These are phyloP conservation scores for Neurospora hispaniola DNA, from an alignment of 495 filamentous ascomycete genomes.

Conservation along the genomic window DNA sequence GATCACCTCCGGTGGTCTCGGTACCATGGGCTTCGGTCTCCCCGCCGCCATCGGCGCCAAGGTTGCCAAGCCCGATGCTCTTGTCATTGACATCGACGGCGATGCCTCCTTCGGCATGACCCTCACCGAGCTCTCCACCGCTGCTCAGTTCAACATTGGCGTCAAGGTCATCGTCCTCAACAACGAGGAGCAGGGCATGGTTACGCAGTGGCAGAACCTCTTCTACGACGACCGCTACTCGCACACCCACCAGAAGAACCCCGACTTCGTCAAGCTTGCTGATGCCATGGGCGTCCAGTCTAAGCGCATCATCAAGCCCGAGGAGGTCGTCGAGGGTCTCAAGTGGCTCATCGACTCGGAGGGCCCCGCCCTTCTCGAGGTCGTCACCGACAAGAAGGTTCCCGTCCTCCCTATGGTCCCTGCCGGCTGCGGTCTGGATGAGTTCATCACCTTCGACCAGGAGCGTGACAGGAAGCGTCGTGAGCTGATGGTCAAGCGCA, in stretches of 20 bases:
- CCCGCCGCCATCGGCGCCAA: conserved; percentile 91
- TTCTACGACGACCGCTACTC: conserved; percentile 90
- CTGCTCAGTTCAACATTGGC: conserved; percentile 82
- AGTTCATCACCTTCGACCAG: conserved; percentile 90
- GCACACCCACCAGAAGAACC: conserved; percentile 84
- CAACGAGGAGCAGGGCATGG: conserved; percentile 96
- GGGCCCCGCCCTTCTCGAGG: conserved; percentile 62
- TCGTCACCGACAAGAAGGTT: conserved; percentile 75
- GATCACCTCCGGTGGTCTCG: conserved; percentile 84
- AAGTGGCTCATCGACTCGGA: conserved; percentile 81
- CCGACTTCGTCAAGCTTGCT: conserved; percentile 75
- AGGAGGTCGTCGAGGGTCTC: conserved; percentile 65
- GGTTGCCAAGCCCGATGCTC: conserved; percentile 71
- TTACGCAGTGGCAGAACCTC: conserved; percentile 89
- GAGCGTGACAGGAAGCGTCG: conserved; percentile 53
- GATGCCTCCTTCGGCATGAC: conserved; percentile 98
- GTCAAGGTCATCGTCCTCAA: conserved; percentile 88
- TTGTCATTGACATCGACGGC: conserved; percentile 91
- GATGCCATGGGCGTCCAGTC: conserved; percentile 74
- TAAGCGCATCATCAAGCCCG: conserved; percentile 51
- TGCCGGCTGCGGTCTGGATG: conserved; percentile 73
- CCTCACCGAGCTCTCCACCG: conserved; percentile 81
- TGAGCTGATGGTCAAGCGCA: conserved; percentile 59
- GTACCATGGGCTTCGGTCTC: conserved; percentile 92
- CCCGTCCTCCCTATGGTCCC: conserved; percentile 97